These are phyloP conservation scores for Phytophthora fragariae DNA, from an alignment of 352 stramenopile species.

Conservation along the genomic window DNA sequence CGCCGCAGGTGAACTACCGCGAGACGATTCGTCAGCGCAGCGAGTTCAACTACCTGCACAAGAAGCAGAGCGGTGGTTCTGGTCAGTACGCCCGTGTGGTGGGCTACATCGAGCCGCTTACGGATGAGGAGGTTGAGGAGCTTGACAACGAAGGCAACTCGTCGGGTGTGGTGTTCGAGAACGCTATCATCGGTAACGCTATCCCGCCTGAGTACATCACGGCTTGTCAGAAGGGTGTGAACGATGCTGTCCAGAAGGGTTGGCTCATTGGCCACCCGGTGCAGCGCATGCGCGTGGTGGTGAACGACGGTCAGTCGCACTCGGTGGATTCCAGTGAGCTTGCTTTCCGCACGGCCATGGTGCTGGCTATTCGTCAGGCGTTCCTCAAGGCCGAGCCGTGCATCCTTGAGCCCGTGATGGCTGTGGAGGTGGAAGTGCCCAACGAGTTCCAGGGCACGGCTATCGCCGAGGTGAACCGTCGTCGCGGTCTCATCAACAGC, in stretches of 20 bases:
- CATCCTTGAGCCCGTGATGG: constrained; percentile 98
- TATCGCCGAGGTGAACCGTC: constrained; percentile 94
- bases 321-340: constrained; percentile 99
- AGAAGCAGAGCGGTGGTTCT: constrained; percentile 98
- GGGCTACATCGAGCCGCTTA: constrained; percentile 98
- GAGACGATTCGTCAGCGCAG: constrained; percentile 95
- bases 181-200: constrained; percentile 97
- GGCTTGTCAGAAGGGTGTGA: constrained; percentile 97
- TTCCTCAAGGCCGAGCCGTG: constrained; percentile 94
- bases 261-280: constrained; percentile 97
- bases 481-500: constrained; percentile 96
- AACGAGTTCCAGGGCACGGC: constrained; percentile 97
- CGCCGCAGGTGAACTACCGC: constrained; percentile 99
- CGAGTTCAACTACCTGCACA: constrained; percentile 99
- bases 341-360: constrained; percentile 97
- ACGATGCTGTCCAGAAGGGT: constrained; percentile 96
- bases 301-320: constrained; percentile 95
- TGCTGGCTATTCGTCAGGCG: constrained; percentile 94
- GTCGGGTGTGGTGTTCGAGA: constrained; percentile 95
- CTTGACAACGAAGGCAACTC: constrained; percentile 40
- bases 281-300: constrained; percentile 82
- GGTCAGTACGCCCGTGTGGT: constrained; percentile 98
- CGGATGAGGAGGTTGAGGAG: constrained; percentile 77
- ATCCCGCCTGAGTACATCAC: constrained; percentile 99
- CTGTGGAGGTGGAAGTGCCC: constrained; percentile 93